Evolutionary conservation across 768 basidiomycete genomes (phyloP).

Genomic region (Rhodotorula diobovata): DNA sequence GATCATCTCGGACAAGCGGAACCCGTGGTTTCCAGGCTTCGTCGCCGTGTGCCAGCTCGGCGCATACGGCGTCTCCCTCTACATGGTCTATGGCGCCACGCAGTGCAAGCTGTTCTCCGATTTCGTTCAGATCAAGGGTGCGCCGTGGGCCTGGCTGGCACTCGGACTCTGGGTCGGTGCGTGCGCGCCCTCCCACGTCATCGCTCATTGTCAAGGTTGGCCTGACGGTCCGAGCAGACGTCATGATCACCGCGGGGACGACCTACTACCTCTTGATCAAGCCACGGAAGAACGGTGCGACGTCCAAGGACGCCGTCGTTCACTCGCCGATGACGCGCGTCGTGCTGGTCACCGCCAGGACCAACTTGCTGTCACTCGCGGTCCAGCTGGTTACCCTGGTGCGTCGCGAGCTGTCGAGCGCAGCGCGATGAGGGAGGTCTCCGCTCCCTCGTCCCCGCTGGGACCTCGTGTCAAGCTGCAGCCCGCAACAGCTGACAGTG

Average conservation of each 20-base stretch:
- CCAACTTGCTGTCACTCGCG: not conserved
- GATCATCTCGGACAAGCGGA: not conserved
- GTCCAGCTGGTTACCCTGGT: not conserved
- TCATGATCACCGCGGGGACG: not conserved
- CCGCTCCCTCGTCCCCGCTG: no score
- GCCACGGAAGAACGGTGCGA: not conserved
- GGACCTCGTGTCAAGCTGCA: no score
- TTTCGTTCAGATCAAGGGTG: not conserved
- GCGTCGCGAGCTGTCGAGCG: not conserved
- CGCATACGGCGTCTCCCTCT: not conserved
- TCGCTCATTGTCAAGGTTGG: no score
- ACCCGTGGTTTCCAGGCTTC: not conserved
- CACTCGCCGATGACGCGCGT: not conserved
- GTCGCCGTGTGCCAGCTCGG: not conserved
- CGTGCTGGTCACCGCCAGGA: not conserved
- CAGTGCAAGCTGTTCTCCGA: not conserved
- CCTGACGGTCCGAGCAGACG: no score
- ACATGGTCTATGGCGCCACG: not conserved
- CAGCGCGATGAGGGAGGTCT: not conserved
- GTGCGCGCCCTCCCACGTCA: no score
- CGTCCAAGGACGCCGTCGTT: not conserved
- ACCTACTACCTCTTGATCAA: not conserved
- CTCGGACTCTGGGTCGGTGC: not conserved
- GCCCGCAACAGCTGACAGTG: no score
- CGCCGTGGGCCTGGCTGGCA: not conserved